phyloP scores from a whole-genome alignment of 2,329 filamentous ascomycete genomes.

The Colletotrichum sp. region DNA sequence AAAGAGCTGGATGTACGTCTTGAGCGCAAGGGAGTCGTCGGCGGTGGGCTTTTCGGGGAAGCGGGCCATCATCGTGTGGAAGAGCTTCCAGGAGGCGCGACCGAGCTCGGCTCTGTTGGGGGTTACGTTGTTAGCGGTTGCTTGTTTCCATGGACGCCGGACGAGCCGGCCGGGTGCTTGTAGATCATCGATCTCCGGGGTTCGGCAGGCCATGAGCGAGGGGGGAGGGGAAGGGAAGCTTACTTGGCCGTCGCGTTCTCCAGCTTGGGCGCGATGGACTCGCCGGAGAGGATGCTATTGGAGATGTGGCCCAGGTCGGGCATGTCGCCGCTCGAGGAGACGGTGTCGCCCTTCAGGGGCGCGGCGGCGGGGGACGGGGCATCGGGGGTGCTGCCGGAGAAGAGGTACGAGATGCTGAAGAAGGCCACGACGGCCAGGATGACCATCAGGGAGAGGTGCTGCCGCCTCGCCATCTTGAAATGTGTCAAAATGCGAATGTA shows the following conservation, averaged over 20 bases:
- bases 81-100: constrained; percentile 71
- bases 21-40: constrained; percentile 67
- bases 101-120: constrained; percentile 64
- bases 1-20: constrained; percentile 70
- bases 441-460: constrained; percentile 58
- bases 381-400: constrained; percentile 48
- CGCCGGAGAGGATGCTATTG: constrained; percentile 63
- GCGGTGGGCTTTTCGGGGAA: constrained; percentile 70
- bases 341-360: constrained; percentile 25
- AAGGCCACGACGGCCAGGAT: constrained; percentile 61
- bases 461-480: constrained; percentile 55
- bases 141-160: not conserved
- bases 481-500: not conserved
- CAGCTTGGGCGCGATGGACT: constrained; percentile 79
- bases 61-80: constrained; percentile 74
- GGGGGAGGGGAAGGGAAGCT: constrained; percentile 23
- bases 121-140: constrained; percentile 2
- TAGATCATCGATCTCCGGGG: not conserved
- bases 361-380: not conserved
- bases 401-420: constrained; percentile 63
- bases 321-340: constrained; percentile 1
- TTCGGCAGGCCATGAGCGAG: not conserved
- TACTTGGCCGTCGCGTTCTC: constrained; percentile 84
- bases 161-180: not conserved
- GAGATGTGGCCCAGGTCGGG: constrained; percentile 50